Conservation (phyloP, 129 eudicot genomes). For the Escallonia herrerae region DNA sequence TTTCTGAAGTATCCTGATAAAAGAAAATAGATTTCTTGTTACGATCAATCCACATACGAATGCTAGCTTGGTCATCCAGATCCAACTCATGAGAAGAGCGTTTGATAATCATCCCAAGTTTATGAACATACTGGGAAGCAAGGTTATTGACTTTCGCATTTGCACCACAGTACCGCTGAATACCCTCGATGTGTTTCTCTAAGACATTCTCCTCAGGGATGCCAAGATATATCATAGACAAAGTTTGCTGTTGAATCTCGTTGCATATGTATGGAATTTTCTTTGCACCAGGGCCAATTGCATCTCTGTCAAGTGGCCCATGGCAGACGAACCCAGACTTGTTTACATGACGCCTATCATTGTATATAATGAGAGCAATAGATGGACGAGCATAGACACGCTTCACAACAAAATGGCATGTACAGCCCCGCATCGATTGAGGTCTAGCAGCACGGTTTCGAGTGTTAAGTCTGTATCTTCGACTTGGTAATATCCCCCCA, state of each 20-base stretch:
- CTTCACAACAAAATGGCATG: conserved; percentile 87
- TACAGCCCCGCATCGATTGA: conserved; percentile 96
- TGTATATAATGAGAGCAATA: conserved; percentile 70
- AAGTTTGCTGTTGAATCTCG: conserved; percentile 92
- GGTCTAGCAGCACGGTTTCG: conserved; percentile 99
- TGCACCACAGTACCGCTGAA: conserved; percentile 78
- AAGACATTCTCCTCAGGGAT: conserved; percentile 88
- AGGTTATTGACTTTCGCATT: conserved; percentile 50
- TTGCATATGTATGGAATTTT: conserved; percentile 75
- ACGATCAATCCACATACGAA: conserved; percentile 75
- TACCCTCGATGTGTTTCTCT: conserved; percentile 91
- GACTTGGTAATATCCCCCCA: conserved; percentile 80
- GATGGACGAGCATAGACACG: conserved; percentile 74
- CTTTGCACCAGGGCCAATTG: conserved; percentile 94
- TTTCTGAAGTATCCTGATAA: conserved; percentile 67
- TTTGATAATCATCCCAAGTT: conserved; percentile 87
- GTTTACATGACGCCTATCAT: conserved; percentile 77
- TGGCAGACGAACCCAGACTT: conserved; percentile 88
- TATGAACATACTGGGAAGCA: conserved; percentile 95
- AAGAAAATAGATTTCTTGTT: conserved; percentile 76
- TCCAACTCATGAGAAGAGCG: conserved; percentile 93
- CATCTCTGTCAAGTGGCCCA: conserved; percentile 95
- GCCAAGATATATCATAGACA: conserved; percentile 98
- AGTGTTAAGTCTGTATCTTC: conserved; percentile 86
- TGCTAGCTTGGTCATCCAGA: conserved; percentile 92